These are phyloP conservation scores for Brassica balearica DNA, from an alignment of 441 rosid species.

Conservation along the genomic window DNA sequence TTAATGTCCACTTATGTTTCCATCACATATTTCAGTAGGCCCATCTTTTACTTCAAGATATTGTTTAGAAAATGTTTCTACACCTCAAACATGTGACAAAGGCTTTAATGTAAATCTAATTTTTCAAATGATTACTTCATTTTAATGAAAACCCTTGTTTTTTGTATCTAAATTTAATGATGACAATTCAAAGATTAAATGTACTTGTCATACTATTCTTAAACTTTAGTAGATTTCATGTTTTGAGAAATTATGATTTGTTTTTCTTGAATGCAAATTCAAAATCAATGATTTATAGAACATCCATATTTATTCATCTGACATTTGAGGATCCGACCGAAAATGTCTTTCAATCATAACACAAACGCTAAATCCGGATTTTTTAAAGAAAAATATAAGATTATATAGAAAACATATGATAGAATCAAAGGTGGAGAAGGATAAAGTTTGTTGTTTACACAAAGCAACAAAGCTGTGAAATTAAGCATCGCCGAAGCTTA, in stretches of 20 bases:
- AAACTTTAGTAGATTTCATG: neutral
- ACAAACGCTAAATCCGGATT: neutral
- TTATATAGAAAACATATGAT: neutral
- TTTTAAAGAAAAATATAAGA: neutral
- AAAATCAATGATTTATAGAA: neutral
- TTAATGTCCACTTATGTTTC: neutral
- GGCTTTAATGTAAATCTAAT: neutral
- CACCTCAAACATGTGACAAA: neutral
- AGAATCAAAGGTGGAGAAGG: neutral
- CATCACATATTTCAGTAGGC: neutral
- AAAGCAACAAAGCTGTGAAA: neutral
- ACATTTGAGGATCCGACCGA: neutral
- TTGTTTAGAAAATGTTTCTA: neutral
- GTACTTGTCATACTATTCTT: neutral
- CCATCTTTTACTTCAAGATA: neutral
- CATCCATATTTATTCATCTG: neutral
- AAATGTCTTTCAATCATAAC: neutral
- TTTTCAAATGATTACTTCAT: neutral
- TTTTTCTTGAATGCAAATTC: neutral
- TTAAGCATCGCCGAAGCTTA: slow-evolving; percentile 35
- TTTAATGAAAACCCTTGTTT: neutral
- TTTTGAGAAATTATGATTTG: neutral
- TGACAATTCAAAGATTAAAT: no score
- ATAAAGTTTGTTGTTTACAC: neutral
- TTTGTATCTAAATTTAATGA: neutral